These are phyloP conservation scores for Lithospermum erythrorhizon DNA, from an alignment of 257 asterid species.

Conservation along the genomic window DNA sequence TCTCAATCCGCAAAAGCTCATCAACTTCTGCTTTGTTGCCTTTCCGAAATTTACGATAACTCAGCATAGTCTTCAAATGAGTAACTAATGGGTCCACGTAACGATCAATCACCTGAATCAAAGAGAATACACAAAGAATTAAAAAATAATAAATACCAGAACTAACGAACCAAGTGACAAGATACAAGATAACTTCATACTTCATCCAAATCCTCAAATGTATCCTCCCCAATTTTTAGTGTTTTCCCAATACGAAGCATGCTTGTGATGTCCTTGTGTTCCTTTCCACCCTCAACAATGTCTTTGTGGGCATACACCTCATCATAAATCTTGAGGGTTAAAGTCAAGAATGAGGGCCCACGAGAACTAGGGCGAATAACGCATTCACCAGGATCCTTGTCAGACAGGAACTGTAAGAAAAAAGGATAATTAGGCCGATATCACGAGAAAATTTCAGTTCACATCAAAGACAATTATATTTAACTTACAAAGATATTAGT, in stretches of 20 bases:
- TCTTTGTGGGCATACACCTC: constrained; percentile 86
- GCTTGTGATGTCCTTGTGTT: constrained; percentile 85
- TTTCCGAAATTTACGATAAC: constrained; percentile 78
- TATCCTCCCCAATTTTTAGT: constrained; percentile 88
- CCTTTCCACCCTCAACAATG: constrained; percentile 86
- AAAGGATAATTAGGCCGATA: neutral
- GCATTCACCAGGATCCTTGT: constrained; percentile 89
- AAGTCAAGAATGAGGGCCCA: constrained; percentile 74
- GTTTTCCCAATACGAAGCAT: constrained; percentile 86
- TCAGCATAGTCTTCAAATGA: constrained; percentile 81
- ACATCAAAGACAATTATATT: neutral
- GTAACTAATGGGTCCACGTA: constrained; percentile 93
- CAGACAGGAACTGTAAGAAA: constrained; percentile 48
- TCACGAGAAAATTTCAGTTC: neutral
- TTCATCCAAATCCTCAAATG: constrained; percentile 98
- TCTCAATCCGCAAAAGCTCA: constrained; percentile 66
- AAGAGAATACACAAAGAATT: constrained; percentile 3
- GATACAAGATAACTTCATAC: constrained; percentile 21
- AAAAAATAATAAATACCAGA: neutral
- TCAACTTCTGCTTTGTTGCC: constrained; percentile 84
- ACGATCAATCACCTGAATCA: constrained; percentile 84
- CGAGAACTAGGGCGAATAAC: constrained; percentile 85
- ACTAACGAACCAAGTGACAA: neutral
- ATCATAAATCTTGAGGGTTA: constrained; percentile 70
- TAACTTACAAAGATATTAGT: no score